Evolutionary conservation across 129 eudicot genomes (phyloP).

Genomic region (Oenanthe sinensis): DNA sequence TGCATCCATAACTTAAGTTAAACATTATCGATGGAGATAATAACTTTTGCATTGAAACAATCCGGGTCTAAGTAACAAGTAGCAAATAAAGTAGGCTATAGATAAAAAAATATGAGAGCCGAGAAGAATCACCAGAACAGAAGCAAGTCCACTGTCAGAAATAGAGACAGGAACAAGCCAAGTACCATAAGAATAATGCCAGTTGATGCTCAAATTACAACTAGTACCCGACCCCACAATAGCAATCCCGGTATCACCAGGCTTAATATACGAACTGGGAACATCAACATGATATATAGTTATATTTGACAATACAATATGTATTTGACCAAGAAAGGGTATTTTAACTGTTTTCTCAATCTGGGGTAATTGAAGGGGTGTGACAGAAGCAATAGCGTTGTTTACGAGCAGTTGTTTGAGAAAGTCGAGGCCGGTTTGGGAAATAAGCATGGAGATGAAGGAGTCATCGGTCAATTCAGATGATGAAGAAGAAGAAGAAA

Average conservation of each 20-base stretch:
- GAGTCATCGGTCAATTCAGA: constrained; percentile 26
- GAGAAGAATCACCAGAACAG: constrained; percentile 31
- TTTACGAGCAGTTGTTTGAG: constrained; percentile 33
- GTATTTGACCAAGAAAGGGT: constrained; percentile 46
- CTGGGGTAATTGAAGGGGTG: constrained; percentile 30
- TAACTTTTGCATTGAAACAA: too few relatives aligned
- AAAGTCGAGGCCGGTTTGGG: constrained; percentile 53
- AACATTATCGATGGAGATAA: background rate
- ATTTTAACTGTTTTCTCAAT: constrained; percentile 24
- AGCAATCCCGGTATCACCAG: constrained; percentile 27
- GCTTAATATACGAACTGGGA: constrained; percentile 31
- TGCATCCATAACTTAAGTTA: too few relatives aligned
- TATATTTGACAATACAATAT: constrained; percentile 34
- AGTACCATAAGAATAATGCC: constrained; percentile 48
- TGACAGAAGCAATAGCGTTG: constrained; percentile 37
- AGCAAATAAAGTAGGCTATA: background rate
- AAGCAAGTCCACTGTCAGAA: constrained; percentile 48
- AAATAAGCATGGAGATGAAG: constrained; percentile 36
- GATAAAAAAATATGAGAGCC: background rate
- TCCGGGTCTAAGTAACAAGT: too few relatives aligned
- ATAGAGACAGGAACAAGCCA: constrained; percentile 38
- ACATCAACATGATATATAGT: constrained; percentile 28
- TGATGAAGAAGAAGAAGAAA: constrained; percentile 1
- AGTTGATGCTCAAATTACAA: constrained; percentile 31
- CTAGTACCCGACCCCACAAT: constrained; percentile 36